Evolutionary conservation across 2,329 filamentous ascomycete genomes (phyloP).

Genomic region (Nemania bipapillata): DNA sequence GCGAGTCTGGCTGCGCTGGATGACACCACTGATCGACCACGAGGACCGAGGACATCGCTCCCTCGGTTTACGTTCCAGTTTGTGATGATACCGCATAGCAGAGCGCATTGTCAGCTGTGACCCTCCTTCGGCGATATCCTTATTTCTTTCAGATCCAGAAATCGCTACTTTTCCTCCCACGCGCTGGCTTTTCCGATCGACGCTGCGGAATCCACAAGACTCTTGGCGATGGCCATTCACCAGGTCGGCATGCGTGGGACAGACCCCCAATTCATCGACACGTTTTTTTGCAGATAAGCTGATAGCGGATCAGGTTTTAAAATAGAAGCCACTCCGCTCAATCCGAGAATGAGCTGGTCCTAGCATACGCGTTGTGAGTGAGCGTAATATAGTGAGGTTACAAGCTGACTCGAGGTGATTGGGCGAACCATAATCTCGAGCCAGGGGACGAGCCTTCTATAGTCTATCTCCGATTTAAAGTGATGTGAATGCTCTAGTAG

Average conservation of each 20-base stretch:
- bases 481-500: neutral
- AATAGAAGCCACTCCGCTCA: conserved; percentile 19
- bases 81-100: conserved; percentile 6
- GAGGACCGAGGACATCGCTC: conserved; percentile 19
- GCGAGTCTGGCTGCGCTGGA: conserved; percentile 32
- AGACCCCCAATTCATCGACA: conserved; percentile 4
- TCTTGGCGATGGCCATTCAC: conserved; percentile 25
- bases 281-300: conserved; percentile 24
- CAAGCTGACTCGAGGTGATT: conserved; percentile 6
- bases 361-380: neutral
- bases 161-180: neutral
- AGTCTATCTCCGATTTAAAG: neutral
- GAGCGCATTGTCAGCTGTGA: conserved; percentile 5
- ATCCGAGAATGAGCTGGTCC: neutral
- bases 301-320: conserved; percentile 14
- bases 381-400: neutral
- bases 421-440: neutral
- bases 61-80: conserved; percentile 17
- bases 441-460: neutral
- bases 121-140: conserved; percentile 29
- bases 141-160: conserved; percentile 15
- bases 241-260: neutral
- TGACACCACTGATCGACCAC: conserved; percentile 29
- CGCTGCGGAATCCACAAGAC: conserved; percentile 7
- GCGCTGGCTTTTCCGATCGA: conserved; percentile 12